phyloP scores from a whole-genome alignment of 2,329 filamentous ascomycete species.

The Verticillium klebahnii region DNA sequence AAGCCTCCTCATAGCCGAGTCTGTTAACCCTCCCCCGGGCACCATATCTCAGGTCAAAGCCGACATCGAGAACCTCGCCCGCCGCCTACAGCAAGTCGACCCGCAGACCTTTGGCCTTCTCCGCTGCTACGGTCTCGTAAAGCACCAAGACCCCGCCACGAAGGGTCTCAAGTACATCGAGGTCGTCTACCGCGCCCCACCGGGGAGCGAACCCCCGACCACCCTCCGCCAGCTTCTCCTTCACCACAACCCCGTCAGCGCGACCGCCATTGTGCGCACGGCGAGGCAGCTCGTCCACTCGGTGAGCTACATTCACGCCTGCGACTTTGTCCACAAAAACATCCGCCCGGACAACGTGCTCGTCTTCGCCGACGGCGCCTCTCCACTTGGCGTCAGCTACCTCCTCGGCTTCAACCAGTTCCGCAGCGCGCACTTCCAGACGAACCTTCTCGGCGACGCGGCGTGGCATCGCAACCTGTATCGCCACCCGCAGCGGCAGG shows the following conservation, averaged over 20 bases:
- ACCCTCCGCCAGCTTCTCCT: conserved; percentile 1
- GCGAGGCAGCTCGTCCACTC: conserved; percentile 21
- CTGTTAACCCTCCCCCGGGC: background rate
- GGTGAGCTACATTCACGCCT: conserved; percentile 26
- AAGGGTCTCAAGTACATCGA: background rate
- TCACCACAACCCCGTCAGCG: background rate
- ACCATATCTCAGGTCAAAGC: conserved; percentile 2
- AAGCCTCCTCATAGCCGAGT: background rate
- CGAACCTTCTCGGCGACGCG: conserved; percentile 10
- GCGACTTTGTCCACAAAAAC: conserved; percentile 41
- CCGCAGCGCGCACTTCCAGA: conserved; percentile 25
- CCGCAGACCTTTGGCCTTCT: conserved; percentile 22
- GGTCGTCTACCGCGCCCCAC: background rate
- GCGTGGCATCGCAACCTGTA: conserved; percentile 43
- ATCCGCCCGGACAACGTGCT: conserved; percentile 38
- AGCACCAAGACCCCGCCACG: background rate
- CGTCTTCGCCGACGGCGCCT: conserved; percentile 15
- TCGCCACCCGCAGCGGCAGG: conserved; percentile 43
- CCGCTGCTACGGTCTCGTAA: conserved; percentile 19
- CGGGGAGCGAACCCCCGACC: background rate
- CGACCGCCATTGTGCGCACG: conserved; percentile 21
- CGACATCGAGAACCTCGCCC: conserved; percentile 20
- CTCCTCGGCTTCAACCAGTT: conserved; percentile 41
- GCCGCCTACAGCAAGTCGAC: conserved; percentile 17
- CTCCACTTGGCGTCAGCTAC: conserved; percentile 16